These are phyloP conservation scores for Penicillium sp. DNA, from an alignment of 2,329 filamentous ascomycete species.

Conservation along the genomic window DNA sequence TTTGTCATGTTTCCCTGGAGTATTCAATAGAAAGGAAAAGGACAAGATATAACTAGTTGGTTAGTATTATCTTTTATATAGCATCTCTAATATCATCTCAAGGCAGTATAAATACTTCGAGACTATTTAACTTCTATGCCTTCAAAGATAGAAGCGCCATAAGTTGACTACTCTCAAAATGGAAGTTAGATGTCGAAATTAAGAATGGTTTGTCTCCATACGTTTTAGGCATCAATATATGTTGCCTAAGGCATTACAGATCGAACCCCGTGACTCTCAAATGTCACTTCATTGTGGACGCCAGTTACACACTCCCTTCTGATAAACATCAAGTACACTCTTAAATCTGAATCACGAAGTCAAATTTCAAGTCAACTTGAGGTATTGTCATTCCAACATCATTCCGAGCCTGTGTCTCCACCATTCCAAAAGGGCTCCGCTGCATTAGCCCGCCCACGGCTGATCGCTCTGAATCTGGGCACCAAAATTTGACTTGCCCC, in stretches of 20 bases:
- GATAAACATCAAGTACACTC: background rate
- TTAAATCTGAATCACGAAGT: background rate
- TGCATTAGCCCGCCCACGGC: conserved; percentile 31
- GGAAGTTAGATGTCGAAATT: background rate
- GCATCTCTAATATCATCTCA: background rate
- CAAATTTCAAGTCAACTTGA: background rate
- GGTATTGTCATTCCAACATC: background rate
- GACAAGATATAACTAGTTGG: background rate
- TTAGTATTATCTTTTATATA: background rate
- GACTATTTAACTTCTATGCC: background rate
- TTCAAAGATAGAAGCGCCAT: background rate
- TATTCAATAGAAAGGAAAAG: background rate
- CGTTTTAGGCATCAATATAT: background rate
- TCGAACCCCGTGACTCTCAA: background rate
- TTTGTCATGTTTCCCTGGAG: background rate
- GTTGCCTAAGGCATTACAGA: background rate
- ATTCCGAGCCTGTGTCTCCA: conserved; percentile 19
- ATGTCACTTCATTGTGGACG: conserved; percentile 1
- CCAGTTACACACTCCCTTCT: background rate
- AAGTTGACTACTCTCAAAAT: background rate
- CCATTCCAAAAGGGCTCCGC: conserved; percentile 24
- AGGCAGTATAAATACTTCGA: background rate
- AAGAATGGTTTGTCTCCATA: background rate
- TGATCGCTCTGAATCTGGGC: conserved; percentile 29
- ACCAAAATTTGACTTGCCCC: conserved; percentile 22